Evolutionary conservation across 2,329 filamentous ascomycete species (phyloP), one percentile per base, ranked within the genome.

Genomic region (Colletotrichum somersetense): DNA sequence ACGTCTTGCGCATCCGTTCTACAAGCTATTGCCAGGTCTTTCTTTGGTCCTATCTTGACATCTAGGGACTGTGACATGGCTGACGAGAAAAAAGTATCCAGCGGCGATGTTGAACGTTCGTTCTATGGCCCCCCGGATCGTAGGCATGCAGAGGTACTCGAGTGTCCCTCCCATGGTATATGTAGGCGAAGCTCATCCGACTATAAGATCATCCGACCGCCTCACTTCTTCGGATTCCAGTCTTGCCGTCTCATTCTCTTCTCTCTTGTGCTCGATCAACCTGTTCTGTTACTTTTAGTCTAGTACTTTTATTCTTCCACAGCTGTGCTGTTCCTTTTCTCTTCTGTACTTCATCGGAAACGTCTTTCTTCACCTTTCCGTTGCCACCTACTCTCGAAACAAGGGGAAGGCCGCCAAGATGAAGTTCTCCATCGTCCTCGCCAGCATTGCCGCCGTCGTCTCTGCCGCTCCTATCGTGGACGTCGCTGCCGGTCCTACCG

Each of bases 351-450:
- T 73, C 64, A 48, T 35, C n/a, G 62, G n/a, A 66, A 65, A 14
- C 55, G n/a, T 35, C 40, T 40, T 56, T 40, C 42, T 65, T 33
- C 20, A 52, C 35, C 62, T 48, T 57, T 56, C 30, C 71, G 76
- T 61, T 73, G 71, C 74, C 61, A 59, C 26, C 40, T 40, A 50
- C 33, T 58, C 26, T 59, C 48, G 33, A 42, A 30, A 33, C 50
- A 26, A 8, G 50, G 59, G 30, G n/a, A 26, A 10, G 40, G 61
- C 18, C 52, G n/a, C 10, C 74, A 75, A 75, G 16, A 80, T 83
- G 81, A 80, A 80, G 75, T 82, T 83, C 78, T 78, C 79, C 20
- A 63, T 77, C 16, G 65, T 80, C 66, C 72, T 80, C 23, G 75
- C 74, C 7, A 73, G 74, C 63, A 74, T 80, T 53, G 76, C 76